Conservation (phyloP, 192 early-diverging fungal species). For the Paraglomus brasilianum region DNA sequence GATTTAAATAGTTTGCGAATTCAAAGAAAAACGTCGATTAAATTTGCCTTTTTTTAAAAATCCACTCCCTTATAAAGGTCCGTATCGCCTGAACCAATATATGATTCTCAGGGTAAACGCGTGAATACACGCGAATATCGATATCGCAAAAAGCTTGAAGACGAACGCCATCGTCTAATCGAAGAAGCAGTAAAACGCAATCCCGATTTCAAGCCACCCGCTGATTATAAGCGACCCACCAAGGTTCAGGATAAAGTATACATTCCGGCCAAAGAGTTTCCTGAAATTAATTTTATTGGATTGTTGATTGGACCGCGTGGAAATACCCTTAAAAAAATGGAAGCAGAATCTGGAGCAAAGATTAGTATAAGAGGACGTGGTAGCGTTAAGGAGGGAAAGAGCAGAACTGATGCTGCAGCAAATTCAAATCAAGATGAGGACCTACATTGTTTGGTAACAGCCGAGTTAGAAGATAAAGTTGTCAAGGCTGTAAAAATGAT, state of each 20-base stretch:
- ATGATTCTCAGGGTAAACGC: constrained; percentile 92
- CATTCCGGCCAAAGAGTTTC: constrained; percentile 93
- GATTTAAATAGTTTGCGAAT: neutral
- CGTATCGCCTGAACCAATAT: constrained; percentile 92
- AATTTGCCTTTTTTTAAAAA: too few species aligned
- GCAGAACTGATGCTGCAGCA: constrained; percentile 47
- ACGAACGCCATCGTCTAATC: constrained; percentile 87
- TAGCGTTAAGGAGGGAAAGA: constrained; percentile 95
- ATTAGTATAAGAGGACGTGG: constrained; percentile 96
- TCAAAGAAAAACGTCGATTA: too few species aligned
- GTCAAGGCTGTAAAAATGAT: constrained; percentile 81
- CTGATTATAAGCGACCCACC: constrained; percentile 83
- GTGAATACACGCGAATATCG: constrained; percentile 93
- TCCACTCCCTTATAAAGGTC: constrained; percentile 72
- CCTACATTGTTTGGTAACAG: constrained; percentile 89
- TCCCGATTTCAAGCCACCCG: constrained; percentile 83
- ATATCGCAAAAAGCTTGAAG: constrained; percentile 88
- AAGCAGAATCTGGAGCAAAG: constrained; percentile 89
- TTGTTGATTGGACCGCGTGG: constrained; percentile 95
- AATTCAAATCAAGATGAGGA: constrained; percentile 71
- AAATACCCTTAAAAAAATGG: constrained; percentile 95
- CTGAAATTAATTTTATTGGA: constrained; percentile 98
- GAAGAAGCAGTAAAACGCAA: constrained; percentile 74
- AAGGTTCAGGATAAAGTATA: constrained; percentile 91
- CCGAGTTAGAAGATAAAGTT: constrained; percentile 87